Percentiles rank a stretch among this genome's conserved stretches.
phyloP scores from a whole-genome alignment of 768 basidiomycete genomes.

The Macrolepiota fuliginosa region DNA sequence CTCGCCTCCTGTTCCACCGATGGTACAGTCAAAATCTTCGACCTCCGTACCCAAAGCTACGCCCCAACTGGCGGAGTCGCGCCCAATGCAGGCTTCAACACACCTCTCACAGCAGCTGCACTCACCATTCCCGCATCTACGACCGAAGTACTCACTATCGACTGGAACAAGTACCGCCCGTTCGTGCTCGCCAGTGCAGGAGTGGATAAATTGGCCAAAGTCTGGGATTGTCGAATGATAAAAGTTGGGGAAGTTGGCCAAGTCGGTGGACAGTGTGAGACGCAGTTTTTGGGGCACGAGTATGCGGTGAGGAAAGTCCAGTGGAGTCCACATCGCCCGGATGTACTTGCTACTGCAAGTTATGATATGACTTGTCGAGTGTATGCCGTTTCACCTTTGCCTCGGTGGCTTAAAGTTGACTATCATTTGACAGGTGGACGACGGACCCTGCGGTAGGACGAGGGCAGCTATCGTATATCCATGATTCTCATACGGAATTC shows the following conservation, averaged over 20 bases:
- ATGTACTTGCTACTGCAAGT: conserved; percentile 64
- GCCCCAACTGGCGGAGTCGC: conserved; percentile 35
- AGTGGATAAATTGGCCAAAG: conserved; percentile 71
- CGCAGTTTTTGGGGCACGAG: conserved; percentile 77
- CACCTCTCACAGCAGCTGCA: conserved; percentile 66
- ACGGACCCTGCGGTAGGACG: conserved; percentile 51
- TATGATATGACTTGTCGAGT: conserved; percentile 97
- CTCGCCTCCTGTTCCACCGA: conserved; percentile 85
- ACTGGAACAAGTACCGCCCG: conserved; percentile 93
- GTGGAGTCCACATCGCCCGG: conserved; percentile 80
- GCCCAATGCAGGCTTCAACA: conserved; percentile 55
- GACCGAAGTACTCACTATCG: conserved; percentile 76
- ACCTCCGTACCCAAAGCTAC: conserved; percentile 66
- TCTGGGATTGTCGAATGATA: conserved; percentile 91
- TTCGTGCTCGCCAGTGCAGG: conserved; percentile 74
- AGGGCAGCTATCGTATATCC: conserved; percentile 60
- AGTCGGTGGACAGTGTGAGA: conserved; percentile 73
- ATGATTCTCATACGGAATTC: conserved; percentile 93
- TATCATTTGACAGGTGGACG: conserved; percentile 57
- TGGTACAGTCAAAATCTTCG: conserved; percentile 82
- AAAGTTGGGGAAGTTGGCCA: conserved; percentile 49
- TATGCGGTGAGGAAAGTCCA: conserved; percentile 88
- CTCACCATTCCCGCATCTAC: conserved; percentile 77
- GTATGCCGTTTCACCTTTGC: conserved; percentile 45
- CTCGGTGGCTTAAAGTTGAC: conserved; percentile 3